phyloP scores from a whole-genome alignment of 176 grass and related monocot species.

The Otatea glauca region DNA sequence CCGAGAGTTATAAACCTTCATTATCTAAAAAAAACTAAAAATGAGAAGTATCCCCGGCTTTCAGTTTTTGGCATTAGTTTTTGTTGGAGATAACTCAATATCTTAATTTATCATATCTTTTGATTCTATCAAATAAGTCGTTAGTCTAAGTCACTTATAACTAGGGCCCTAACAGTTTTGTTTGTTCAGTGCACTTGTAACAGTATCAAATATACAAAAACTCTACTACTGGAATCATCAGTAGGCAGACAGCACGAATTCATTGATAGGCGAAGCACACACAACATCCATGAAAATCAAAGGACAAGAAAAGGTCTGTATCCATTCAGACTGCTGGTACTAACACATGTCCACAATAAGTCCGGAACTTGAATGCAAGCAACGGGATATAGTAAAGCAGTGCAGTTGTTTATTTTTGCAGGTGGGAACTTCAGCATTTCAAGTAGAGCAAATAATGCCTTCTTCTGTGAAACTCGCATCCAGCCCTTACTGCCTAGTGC shows the following conservation, averaged over 20 bases:
- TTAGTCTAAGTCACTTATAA: too few species aligned
- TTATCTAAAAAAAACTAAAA: neutral
- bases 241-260: neutral
- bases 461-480: neutral
- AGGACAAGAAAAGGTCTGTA: neutral
- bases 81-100: too few species aligned
- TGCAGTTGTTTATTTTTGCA: conserved; percentile 50
- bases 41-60: neutral
- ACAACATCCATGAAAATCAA: neutral
- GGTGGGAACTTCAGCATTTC: conserved; percentile 40
- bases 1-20: too few species aligned
- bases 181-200: too few species aligned
- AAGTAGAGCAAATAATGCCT: conserved; percentile 17
- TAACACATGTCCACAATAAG: conserved; percentile 3
- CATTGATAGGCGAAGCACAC: neutral
- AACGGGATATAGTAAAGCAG: neutral
- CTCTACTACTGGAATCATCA: too few species aligned
- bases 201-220: too few species aligned
- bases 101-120: too few species aligned
- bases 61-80: neutral
- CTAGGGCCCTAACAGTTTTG: too few species aligned
- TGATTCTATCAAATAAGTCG: too few species aligned
- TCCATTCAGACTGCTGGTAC: neutral
- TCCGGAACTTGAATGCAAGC: conserved; percentile 1
- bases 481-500: conserved; percentile 46